phyloP scores from a whole-genome alignment of 176 grass and related monocot genomes.

The Rhipidocladum racemiflorum region DNA sequence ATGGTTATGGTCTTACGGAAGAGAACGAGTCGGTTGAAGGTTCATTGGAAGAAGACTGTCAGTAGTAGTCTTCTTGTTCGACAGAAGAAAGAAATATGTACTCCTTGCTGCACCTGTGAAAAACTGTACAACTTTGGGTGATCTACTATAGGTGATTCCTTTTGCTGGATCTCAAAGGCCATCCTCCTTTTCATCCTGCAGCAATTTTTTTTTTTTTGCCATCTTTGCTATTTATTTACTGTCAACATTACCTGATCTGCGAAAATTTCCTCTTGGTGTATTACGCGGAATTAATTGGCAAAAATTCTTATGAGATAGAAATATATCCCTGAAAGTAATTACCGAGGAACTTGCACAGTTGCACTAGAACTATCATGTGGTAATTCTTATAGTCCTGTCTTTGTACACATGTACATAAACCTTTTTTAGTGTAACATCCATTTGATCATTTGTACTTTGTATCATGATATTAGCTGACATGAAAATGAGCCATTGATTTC shows the following conservation, averaged over 20 bases:
- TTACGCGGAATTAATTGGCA: neutral
- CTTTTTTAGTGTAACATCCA: neutral
- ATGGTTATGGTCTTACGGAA: neutral
- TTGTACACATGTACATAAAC: neutral
- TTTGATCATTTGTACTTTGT: neutral
- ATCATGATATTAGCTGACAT: neutral
- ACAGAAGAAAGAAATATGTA: neutral
- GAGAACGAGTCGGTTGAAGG: neutral
- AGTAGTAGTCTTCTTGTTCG: neutral
- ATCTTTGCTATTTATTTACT: neutral
- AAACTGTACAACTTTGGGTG: neutral
- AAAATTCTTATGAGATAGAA: neutral
- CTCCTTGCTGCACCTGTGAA: neutral
- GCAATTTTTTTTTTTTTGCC: neutral
- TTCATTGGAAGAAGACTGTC: neutral
- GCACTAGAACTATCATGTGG: neutral
- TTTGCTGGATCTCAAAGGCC: neutral
- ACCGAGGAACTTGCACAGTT: neutral
- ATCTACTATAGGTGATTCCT: neutral
- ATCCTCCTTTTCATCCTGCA: neutral
- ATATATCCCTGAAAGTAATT: too few species aligned
- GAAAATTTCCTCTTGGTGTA: neutral
- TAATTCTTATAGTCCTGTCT: neutral
- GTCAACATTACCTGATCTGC: neutral
- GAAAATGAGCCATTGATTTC: neutral